Conservation (phyloP, 1,284 basidiomycete species). For the Erythrobasidium hasegawianum region DNA sequence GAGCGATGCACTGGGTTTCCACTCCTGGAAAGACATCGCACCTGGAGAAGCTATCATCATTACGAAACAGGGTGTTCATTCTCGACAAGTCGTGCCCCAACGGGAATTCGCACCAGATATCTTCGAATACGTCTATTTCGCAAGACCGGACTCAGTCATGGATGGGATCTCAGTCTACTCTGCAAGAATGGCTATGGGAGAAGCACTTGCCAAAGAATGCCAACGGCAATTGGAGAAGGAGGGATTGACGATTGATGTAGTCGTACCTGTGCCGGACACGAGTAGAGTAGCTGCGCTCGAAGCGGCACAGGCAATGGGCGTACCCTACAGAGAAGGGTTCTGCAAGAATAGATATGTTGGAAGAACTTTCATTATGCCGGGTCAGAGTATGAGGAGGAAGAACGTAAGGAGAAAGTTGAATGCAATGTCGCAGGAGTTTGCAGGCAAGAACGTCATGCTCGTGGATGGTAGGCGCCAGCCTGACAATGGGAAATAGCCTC, state of each 20-base stretch:
- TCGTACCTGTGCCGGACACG: slow-evolving; percentile 98
- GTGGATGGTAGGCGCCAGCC: slow-evolving; percentile 85
- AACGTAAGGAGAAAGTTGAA: slow-evolving; percentile 95
- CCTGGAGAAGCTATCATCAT: slow-evolving; percentile 95
- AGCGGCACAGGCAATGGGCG: slow-evolving; percentile 78
- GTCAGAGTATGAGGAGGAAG: slow-evolving; percentile 87
- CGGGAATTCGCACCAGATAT: slow-evolving; percentile 92
- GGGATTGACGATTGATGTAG: slow-evolving; percentile 68
- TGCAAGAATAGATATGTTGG: slow-evolving; percentile 99
- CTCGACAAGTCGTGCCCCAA: slow-evolving; percentile 66
- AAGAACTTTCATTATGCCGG: slow-evolving; percentile 99
- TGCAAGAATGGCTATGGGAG: slow-evolving; percentile 98
- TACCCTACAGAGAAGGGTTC: slow-evolving; percentile 98
- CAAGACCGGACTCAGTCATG: slow-evolving; percentile 93
- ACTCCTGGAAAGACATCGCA: slow-evolving; percentile 87
- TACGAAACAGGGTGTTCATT: slow-evolving; percentile 66
- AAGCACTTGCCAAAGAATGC: slow-evolving; percentile 85
- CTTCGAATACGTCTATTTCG: slow-evolving; percentile 99
- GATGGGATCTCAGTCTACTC: slow-evolving; percentile 97
- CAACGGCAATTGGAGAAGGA: slow-evolving; percentile 66
- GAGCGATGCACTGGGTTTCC: slow-evolving; percentile 86
- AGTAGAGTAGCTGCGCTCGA: slow-evolving; percentile 94
- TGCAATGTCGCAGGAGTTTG: slow-evolving; percentile 99
- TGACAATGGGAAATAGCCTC: no score
- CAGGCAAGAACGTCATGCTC: slow-evolving; percentile 84